Conservation (phyloP, 1,284 basidiomycete species). For the Boletus austroedulis region DNA sequence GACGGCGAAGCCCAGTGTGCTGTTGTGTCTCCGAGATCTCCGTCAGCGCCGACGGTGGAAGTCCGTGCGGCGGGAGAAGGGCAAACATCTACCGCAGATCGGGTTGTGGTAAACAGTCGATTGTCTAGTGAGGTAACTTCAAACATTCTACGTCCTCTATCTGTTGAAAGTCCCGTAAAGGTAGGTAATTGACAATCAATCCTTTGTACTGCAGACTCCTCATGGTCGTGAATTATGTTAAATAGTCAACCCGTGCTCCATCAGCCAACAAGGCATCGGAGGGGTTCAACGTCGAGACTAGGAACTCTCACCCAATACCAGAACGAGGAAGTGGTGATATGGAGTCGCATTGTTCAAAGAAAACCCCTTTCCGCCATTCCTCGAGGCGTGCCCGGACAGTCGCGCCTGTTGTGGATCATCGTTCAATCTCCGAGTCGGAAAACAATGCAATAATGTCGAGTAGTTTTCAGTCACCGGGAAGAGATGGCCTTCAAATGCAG, state of each 20-base stretch:
- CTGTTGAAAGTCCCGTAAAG: background rate
- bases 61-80: background rate
- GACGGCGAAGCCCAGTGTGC: background rate
- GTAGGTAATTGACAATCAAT: background rate
- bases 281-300: background rate
- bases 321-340: background rate
- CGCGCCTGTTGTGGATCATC: background rate
- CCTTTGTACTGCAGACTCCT: background rate
- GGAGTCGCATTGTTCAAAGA: background rate
- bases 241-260: background rate
- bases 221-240: background rate
- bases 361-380: background rate
- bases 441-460: background rate
- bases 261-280: background rate
- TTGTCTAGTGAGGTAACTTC: background rate
- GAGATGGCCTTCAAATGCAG: background rate
- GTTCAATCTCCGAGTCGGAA: background rate
- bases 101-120: background rate
- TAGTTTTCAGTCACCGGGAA: background rate
- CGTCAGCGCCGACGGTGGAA: conserved; percentile 1
- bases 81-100: background rate
- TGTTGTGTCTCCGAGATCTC: background rate
- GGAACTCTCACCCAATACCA: background rate
- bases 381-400: conserved; percentile 5
- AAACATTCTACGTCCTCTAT: background rate